A percentile compares a stretch with the other conserved stretches of the same genome.
These are phyloP conservation scores for Neurospora terricola DNA, from an alignment of 495 filamentous ascomycete species.

Conservation along the genomic window DNA sequence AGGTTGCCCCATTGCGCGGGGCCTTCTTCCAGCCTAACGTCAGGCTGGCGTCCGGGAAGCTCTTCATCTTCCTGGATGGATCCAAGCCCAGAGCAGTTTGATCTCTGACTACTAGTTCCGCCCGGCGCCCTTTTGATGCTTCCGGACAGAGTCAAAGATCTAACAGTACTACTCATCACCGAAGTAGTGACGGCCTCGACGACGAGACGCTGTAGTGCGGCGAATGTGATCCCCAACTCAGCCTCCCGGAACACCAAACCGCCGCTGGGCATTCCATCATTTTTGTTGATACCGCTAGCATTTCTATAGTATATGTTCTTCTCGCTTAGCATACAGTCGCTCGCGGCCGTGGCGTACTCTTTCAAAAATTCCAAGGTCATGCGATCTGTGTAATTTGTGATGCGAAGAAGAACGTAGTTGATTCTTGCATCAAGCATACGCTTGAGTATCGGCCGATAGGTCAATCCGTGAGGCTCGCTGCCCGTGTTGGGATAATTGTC, in stretches of 20 bases:
- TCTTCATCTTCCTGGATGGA: constrained; percentile 11
- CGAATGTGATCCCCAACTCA: constrained; percentile 20
- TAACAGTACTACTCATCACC: constrained; percentile 19
- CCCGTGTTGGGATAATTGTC: constrained; percentile 20
- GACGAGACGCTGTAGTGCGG: constrained; percentile 21
- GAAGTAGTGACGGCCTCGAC: constrained; percentile 24
- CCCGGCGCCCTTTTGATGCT: background rate
- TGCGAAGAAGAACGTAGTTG: constrained; percentile 29
- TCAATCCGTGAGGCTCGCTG: constrained; percentile 24
- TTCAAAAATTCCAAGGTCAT: constrained; percentile 23
- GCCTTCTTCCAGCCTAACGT: constrained; percentile 7
- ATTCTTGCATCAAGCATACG: constrained; percentile 20
- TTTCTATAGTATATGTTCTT: constrained; percentile 17
- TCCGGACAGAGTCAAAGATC: too few species aligned
- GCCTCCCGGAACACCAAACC: constrained; percentile 19
- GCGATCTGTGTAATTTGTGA: constrained; percentile 20
- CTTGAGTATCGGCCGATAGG: constrained; percentile 16
- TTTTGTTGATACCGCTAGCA: background rate
- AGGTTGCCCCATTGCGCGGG: constrained; percentile 17
- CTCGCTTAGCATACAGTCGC: constrained; percentile 14
- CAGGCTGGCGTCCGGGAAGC: background rate
- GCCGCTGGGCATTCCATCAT: background rate
- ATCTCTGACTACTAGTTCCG: background rate
- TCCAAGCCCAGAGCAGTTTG: background rate
- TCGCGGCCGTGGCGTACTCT: constrained; percentile 11